A percentile compares a stretch with the other conserved stretches of the same genome.
Evolutionary conservation across 345 rosid species (phyloP).

Genomic region (Populus euphratica): DNA sequence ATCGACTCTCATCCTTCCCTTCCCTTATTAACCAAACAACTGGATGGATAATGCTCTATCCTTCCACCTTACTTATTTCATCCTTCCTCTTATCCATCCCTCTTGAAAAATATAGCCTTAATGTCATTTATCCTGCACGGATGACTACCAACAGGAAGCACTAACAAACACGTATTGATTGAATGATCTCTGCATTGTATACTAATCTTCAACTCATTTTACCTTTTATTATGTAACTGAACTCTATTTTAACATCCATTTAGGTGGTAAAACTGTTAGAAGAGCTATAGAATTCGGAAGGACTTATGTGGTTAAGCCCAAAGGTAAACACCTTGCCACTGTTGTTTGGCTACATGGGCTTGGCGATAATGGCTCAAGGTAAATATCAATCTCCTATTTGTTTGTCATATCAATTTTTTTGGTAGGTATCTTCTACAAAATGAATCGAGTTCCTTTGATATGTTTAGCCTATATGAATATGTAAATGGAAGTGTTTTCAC

Average conservation of each 20-base stretch:
- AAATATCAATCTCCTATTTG: conserved; percentile 11
- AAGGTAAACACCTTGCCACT: conserved; percentile 95
- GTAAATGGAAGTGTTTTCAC: no score
- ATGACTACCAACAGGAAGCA: no score
- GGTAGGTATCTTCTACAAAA: neutral
- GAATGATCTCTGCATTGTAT: neutral
- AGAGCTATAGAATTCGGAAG: conserved; percentile 56
- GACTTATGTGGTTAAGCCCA: conserved; percentile 90
- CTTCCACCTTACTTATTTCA: no score
- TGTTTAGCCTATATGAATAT: no score
- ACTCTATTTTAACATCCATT: neutral
- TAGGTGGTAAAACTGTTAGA: conserved; percentile 20
- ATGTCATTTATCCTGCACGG: no score
- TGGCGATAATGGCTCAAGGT: conserved; percentile 96
- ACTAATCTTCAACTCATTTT: neutral
- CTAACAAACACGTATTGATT: neutral
- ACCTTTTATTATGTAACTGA: neutral
- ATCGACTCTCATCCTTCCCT: no score
- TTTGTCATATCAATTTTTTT: neutral
- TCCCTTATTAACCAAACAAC: no score
- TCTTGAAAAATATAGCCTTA: no score
- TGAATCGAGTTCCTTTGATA: neutral
- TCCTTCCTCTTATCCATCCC: no score
- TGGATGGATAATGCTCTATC: no score
- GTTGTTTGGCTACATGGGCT: conserved; percentile 97